Conservation (phyloP, 305 asterid genomes). For the Fraxinus nigra region DNA sequence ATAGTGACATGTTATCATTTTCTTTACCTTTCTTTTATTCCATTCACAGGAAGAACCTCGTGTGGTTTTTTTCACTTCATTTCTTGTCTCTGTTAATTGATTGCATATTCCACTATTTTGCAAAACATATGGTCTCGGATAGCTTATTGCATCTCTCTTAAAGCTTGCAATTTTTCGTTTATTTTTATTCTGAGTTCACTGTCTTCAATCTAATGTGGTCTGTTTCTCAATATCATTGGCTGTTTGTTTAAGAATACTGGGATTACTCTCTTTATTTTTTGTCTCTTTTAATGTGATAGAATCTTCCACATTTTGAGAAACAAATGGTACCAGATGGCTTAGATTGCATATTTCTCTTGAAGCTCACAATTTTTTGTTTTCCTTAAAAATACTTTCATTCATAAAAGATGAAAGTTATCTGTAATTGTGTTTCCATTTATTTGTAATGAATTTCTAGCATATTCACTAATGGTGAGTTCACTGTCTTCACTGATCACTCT, state of each 20-base stretch:
- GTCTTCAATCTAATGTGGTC: not conserved
- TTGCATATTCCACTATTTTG: not conserved
- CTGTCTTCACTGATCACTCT: not conserved
- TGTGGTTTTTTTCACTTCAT: not conserved
- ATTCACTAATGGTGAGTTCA: not conserved
- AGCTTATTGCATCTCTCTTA: not conserved
- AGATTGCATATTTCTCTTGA: not conserved
- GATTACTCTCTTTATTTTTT: not conserved
- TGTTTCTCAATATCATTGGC: not conserved
- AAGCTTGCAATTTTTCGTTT: not conserved
- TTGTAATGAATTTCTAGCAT: not conserved
- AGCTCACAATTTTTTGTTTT: not conserved
- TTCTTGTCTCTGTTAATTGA: not conserved
- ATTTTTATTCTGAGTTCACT: not conserved
- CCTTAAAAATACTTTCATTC: not conserved
- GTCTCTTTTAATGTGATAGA: not conserved
- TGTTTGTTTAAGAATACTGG: constrained; percentile 8
- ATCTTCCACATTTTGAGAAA: not conserved
- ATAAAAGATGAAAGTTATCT: not conserved
- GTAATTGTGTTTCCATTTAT: not conserved
- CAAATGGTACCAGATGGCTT: not conserved
- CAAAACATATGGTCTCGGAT: not conserved
- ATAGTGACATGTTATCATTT: not conserved
- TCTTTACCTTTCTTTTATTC: not conserved
- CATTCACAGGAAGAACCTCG: not conserved